A percentile compares a stretch with the other conserved stretches of the same genome.
These are phyloP conservation scores for Leptosphaerulina australis DNA, from an alignment of 2,329 filamentous ascomycete genomes.

Conservation along the genomic window DNA sequence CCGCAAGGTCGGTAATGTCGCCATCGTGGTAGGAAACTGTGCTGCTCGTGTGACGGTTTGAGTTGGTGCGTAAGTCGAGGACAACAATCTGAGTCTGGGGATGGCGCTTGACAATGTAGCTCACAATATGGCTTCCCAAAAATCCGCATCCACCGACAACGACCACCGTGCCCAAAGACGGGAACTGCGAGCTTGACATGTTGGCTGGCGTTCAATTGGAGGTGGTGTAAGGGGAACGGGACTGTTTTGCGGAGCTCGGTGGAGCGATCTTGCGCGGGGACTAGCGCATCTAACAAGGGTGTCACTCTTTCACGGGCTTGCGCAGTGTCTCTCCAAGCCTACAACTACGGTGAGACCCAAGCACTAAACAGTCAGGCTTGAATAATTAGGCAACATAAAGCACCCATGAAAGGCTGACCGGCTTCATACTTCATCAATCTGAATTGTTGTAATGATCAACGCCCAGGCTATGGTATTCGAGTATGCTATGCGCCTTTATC, in stretches of 20 bases:
- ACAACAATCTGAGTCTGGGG: conserved; percentile 54
- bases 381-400: no score
- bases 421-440: background rate
- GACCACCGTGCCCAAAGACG: conserved; percentile 54
- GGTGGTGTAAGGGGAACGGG: conserved; percentile 19
- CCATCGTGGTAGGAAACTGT: conserved; percentile 57
- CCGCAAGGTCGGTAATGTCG: conserved; percentile 56
- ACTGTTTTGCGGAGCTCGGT: conserved; percentile 28
- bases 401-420: background rate
- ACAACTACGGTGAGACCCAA: no score
- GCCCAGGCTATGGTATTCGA: conserved; percentile 21
- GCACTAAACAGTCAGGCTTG: no score
- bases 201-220: conserved; percentile 16
- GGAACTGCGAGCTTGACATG: conserved; percentile 28
- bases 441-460: conserved; percentile 9
- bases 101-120: conserved; percentile 50
- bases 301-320: conserved; percentile 1
- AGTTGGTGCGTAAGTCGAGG: conserved; percentile 54
- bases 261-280: conserved; percentile 19
- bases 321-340: background rate
- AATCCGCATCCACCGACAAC: conserved; percentile 60
- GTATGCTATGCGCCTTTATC: conserved; percentile 20
- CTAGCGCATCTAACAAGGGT: conserved; percentile 18
- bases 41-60: conserved; percentile 48
- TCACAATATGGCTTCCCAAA: conserved; percentile 58